A percentile compares a stretch with the other conserved stretches of the same genome.
These are phyloP conservation scores for Wallacemonas rigidus DNA, from an alignment of 208 protist species.

Conservation along the genomic window DNA sequence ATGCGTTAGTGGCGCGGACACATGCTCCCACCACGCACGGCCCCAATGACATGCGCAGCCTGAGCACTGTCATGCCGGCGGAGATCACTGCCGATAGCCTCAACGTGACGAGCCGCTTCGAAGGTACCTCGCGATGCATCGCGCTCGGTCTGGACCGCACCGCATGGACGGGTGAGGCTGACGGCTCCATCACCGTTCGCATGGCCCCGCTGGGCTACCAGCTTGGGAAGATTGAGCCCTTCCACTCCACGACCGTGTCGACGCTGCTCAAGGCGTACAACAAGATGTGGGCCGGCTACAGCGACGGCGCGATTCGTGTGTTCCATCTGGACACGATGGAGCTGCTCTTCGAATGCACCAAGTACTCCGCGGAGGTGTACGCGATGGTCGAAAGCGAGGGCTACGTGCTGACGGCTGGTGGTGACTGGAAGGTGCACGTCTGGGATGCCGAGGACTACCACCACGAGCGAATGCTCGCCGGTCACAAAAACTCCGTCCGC, in stretches of 20 bases:
- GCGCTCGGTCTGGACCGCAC: conserved; percentile 49
- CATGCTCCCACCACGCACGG: neutral
- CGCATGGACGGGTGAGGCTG: conserved; percentile 66
- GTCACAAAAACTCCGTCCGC: conserved; percentile 63
- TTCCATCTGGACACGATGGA: conserved; percentile 32
- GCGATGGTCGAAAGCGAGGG: conserved; percentile 40
- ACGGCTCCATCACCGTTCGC: conserved; percentile 55
- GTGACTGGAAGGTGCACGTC: conserved; percentile 76
- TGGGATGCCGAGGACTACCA: conserved; percentile 58
- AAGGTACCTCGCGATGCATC: conserved; percentile 53
- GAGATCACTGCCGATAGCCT: conserved; percentile 28
- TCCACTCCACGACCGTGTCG: conserved; percentile 26
- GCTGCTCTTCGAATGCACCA: conserved; percentile 43
- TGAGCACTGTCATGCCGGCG: conserved; percentile 19
- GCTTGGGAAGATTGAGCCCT: conserved; percentile 31
- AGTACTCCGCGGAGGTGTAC: conserved; percentile 64
- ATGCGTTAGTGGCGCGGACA: neutral
- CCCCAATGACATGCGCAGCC: conserved; percentile 9
- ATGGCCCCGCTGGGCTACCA: conserved; percentile 40
- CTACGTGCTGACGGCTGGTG: conserved; percentile 63
- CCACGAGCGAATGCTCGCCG: conserved; percentile 57
- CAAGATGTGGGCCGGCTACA: conserved; percentile 64
- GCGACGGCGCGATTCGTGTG: conserved; percentile 59
- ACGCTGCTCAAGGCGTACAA: conserved; percentile 30
- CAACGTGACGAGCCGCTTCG: conserved; percentile 40